phyloP scores from a whole-genome alignment of 1,284 basidiomycete genomes.

The Takashimella tepidaria region DNA sequence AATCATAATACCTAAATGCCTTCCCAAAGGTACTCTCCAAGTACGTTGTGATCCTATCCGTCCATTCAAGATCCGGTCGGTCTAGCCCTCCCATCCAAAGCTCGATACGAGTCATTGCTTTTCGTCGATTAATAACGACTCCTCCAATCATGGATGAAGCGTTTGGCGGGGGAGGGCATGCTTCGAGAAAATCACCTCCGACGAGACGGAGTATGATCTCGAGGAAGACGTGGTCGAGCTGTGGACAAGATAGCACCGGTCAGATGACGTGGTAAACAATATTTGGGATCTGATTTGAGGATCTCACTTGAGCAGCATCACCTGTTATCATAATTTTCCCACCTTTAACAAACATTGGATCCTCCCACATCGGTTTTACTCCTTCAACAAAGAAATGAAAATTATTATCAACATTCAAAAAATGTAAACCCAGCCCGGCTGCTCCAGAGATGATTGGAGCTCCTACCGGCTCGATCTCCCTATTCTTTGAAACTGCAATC shows the following conservation, averaged over 20 bases:
- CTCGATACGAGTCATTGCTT: slow-evolving; percentile 26
- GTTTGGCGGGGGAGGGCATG: slow-evolving; percentile 6
- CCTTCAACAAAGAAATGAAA: slow-evolving; percentile 34
- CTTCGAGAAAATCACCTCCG: slow-evolving; percentile 16
- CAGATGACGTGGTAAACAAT: too few relatives aligned
- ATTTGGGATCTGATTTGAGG: too few relatives aligned
- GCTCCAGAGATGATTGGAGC: slow-evolving; percentile 6
- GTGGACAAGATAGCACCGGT: background rate
- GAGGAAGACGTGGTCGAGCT: slow-evolving; percentile 28
- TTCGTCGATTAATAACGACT: slow-evolving; percentile 24
- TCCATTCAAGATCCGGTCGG: slow-evolving; percentile 20
- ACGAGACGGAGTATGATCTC: slow-evolving; percentile 24
- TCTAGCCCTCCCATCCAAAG: slow-evolving; percentile 32
- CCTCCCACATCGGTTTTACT: slow-evolving; percentile 40
- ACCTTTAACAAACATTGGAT: slow-evolving; percentile 24
- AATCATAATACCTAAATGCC: background rate
- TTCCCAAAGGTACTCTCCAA: slow-evolving; percentile 2
- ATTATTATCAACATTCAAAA: slow-evolving; percentile 27
- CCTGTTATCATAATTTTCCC: slow-evolving; percentile 34
- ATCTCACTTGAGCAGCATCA: slow-evolving; percentile 12
- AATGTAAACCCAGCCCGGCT: slow-evolving; percentile 25
- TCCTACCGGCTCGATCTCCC: slow-evolving; percentile 17
- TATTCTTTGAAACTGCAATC: slow-evolving; percentile 14
- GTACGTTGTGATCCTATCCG: slow-evolving; percentile 11
- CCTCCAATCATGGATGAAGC: slow-evolving; percentile 19